Evolutionary conservation across 2,329 filamentous ascomycete species (phyloP).

Genomic region (Scedosporium minutisporum): DNA sequence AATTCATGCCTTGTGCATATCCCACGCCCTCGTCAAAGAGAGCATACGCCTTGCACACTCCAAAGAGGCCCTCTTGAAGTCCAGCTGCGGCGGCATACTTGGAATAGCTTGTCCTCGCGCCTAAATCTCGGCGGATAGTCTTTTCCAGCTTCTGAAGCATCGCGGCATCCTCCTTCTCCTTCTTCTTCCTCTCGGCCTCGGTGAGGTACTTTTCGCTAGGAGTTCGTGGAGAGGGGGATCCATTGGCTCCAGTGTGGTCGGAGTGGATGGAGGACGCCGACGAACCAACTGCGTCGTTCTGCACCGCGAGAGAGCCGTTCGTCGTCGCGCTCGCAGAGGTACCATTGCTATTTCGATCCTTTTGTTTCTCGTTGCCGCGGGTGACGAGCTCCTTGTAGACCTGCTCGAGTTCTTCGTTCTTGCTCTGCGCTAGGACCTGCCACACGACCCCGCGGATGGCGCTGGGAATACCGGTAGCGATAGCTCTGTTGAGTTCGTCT

Average conservation of each 20-base stretch:
- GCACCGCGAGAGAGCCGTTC: slow-evolving; percentile 45
- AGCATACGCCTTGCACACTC: slow-evolving; percentile 94
- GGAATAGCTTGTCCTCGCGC: slow-evolving; percentile 87
- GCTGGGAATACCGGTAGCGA: slow-evolving; percentile 85
- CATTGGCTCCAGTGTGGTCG: slow-evolving; percentile 55
- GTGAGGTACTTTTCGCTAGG: slow-evolving; percentile 46
- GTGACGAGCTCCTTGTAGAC: slow-evolving; percentile 76
- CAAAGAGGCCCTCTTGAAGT: slow-evolving; percentile 87
- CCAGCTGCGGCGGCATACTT: slow-evolving; percentile 89
- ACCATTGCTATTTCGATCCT: slow-evolving; percentile 48
- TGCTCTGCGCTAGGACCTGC: slow-evolving; percentile 94
- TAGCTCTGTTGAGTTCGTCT: slow-evolving; percentile 81
- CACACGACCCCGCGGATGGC: slow-evolving; percentile 97
- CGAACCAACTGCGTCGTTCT: slow-evolving; percentile 60
- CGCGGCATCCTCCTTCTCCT: slow-evolving; percentile 65
- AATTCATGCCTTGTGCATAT: slow-evolving; percentile 98
- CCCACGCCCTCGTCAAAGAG: slow-evolving; percentile 90
- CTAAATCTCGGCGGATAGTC: slow-evolving; percentile 80
- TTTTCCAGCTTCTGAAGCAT: slow-evolving; percentile 80
- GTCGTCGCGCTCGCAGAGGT: slow-evolving; percentile 41
- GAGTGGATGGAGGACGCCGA: slow-evolving; percentile 82
- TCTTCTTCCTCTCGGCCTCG: slow-evolving; percentile 63
- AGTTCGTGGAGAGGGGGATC: slow-evolving; percentile 42
- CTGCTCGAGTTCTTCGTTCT: slow-evolving; percentile 78
- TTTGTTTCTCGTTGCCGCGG: slow-evolving; percentile 74